Evolutionary conservation across 345 rosid species (phyloP).

Genomic region (Gossypium sturtianum): DNA sequence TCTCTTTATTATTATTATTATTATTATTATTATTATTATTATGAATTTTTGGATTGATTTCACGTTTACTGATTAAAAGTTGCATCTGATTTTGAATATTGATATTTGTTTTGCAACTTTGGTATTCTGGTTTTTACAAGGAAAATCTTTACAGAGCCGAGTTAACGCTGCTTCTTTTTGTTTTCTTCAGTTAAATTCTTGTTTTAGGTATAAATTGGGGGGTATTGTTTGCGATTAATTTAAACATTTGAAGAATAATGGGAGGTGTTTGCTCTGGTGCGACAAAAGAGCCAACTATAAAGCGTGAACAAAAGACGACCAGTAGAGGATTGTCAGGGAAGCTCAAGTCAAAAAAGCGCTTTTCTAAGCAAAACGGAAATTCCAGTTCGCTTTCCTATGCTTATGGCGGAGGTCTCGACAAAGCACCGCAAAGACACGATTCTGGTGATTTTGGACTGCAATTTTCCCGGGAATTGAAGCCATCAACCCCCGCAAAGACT

Average conservation of each 20-base stretch:
- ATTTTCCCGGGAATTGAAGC: slow-evolving; percentile 55
- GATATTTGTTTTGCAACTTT: not conserved
- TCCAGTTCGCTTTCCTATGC: slow-evolving; percentile 10
- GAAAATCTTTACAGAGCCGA: not conserved
- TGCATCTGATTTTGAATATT: not conserved
- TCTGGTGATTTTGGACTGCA: slow-evolving; percentile 24
- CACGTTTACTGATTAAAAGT: not conserved
- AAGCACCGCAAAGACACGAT: slow-evolving; percentile 16
- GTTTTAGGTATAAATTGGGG: not conserved
- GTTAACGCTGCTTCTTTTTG: not conserved
- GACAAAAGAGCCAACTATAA: slow-evolving; percentile 15
- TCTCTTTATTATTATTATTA: not conserved
- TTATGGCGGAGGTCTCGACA: slow-evolving; percentile 13
- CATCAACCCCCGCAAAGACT: slow-evolving; percentile 32
- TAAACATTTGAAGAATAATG: slow-evolving; percentile 35
- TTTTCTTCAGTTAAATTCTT: not conserved
- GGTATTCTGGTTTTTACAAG: not conserved
- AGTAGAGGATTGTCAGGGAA: slow-evolving; percentile 31
- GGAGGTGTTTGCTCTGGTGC: slow-evolving; percentile 61
- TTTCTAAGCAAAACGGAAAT: slow-evolving; percentile 25
- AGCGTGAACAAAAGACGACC: slow-evolving; percentile 20
- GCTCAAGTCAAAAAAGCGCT: slow-evolving; percentile 29
- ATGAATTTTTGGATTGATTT: not conserved
- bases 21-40: not conserved
- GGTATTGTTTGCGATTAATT: not conserved